Evolutionary conservation across 805 yeast genomes (phyloP).

Genomic region (Saccharomycopsis olivae): DNA sequence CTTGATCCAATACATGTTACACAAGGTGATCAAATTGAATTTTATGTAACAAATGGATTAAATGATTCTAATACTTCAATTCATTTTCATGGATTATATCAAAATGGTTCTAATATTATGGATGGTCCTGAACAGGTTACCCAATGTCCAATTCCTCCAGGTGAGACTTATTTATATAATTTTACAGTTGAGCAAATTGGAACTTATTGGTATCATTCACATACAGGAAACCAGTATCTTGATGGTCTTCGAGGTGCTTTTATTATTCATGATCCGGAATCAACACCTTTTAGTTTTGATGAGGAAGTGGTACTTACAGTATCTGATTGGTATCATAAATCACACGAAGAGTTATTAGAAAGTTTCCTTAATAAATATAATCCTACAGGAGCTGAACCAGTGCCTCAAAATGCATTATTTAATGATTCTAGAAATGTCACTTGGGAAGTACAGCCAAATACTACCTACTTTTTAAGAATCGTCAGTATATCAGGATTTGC

Average conservation of each 20-base stretch:
- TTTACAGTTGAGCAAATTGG: constrained; percentile 65
- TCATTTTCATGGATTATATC: constrained; percentile 75
- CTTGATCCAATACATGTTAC: constrained; percentile 55
- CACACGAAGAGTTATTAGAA: constrained; percentile 34
- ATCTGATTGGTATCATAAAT: constrained; percentile 54
- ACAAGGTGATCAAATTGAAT: constrained; percentile 50
- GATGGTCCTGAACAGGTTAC: constrained; percentile 77
- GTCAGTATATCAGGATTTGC: constrained; percentile 64
- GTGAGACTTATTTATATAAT: constrained; percentile 56
- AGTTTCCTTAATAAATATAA: constrained; percentile 53
- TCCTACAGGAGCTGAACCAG: constrained; percentile 81
- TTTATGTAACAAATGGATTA: constrained; percentile 55
- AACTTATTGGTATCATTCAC: constrained; percentile 81
- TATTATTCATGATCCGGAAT: constrained; percentile 38
- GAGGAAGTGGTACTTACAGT: constrained; percentile 48
- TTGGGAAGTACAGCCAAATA: constrained; percentile 44
- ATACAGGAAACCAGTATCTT: constrained; percentile 64
- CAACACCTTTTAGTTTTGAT: constrained; percentile 47
- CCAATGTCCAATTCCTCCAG: constrained; percentile 70
- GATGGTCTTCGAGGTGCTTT: constrained; percentile 69
- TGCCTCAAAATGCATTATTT: constrained; percentile 55
- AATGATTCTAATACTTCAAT: constrained; percentile 42
- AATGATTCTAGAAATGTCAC: constrained; percentile 54
- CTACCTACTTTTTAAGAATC: constrained; percentile 54
- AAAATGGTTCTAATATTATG: constrained; percentile 51